Base-by-base conservation (phyloP, 768 basidiomycete species). In the Glaciozyma antarctica region DNA sequence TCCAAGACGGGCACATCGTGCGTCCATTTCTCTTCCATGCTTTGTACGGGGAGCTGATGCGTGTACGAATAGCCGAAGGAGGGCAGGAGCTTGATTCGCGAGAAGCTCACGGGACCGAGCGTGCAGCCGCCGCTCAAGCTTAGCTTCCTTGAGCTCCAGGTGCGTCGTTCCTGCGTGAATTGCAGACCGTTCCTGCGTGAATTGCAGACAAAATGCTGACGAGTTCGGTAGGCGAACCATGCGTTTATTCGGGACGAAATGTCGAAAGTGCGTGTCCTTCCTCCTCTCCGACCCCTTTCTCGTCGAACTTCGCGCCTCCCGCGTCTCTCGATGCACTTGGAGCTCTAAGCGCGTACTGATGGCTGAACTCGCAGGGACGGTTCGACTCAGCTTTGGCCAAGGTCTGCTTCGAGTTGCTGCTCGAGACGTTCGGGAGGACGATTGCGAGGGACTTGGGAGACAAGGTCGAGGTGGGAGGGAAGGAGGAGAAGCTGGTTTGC, bases 211-310 rank as follows among this genome's bases (percentile, higher is more conserved):
- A 8, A 19, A 5, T 8, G 19, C 21, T 48, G 47, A n/a, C 38
- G 47, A 21, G 10, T 5, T 10, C 5, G 2, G 19, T 91, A 95
- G 76, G 94, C 93, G 0, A 93, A 98, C 73, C 93, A 97, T 71
- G 94, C 94, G 5, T 97, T 97, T 77, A 86, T 97, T 66, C 85
- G 93, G 8, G 92, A 94, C 75, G 90, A 92, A 72, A 82, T 83
- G 10, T 89, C 87, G 38, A 97, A 67, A 43, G 71, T 69, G 21
- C 38, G 38, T 41, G 7, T 41, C 38, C 38, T 32, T 32, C 38
- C 38, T 41, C 38, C 38, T 41, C 38, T 9, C 32, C 32, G 32
- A 32, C 32, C 32, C 32, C 32, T 32, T 9, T 32, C 32, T 32
- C 4, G 32, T 32, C 32, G 32, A 32, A 4, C 32, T 32, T 32